Percentiles rank a stretch among this genome's conserved stretches.
phyloP scores from a whole-genome alignment of 2,329 filamentous ascomycete species.

The Paraphaeosphaeria sporulosa region DNA sequence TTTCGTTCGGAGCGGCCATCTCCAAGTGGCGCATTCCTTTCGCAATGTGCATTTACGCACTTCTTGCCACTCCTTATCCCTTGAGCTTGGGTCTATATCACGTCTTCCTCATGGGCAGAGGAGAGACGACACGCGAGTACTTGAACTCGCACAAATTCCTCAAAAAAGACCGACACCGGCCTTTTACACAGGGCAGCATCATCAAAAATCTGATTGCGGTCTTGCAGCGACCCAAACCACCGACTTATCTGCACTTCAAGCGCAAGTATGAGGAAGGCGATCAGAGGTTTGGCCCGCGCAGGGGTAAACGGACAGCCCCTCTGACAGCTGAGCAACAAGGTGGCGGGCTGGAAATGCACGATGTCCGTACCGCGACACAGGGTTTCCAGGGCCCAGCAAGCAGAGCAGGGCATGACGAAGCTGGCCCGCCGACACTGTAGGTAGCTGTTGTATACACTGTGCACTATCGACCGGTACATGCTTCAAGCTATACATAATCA shows the following conservation, averaged over 20 bases:
- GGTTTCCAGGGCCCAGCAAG: constrained; percentile 46
- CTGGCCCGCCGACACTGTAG: constrained; percentile 23
- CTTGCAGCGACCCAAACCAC: constrained; percentile 81
- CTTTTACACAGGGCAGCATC: constrained; percentile 81
- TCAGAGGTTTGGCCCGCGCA: constrained; percentile 75
- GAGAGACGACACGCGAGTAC: constrained; percentile 95
- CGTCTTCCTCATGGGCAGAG: constrained; percentile 85
- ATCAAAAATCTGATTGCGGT: constrained; percentile 83
- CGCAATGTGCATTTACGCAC: constrained; percentile 84
- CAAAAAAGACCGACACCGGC: constrained; percentile 88
- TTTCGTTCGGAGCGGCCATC: constrained; percentile 74
- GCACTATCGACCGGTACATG: constrained; percentile 12
- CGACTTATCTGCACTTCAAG: constrained; percentile 91
- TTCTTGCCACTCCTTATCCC: constrained; percentile 80
- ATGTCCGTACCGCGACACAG: constrained; percentile 35
- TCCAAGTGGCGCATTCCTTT: constrained; percentile 79
- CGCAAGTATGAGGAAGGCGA: constrained; percentile 78
- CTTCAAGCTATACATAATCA: constrained; percentile 13
- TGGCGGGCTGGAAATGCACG: constrained; percentile 75
- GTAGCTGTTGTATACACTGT: constrained; percentile 1
- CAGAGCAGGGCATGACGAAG: constrained; percentile 27
- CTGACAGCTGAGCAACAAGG: constrained; percentile 61
- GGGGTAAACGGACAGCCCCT: constrained; percentile 59
- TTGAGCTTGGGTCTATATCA: constrained; percentile 87
- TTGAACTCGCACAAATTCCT: constrained; percentile 95